These are phyloP conservation scores for Stachybotrys echinatus DNA, from an alignment of 2,329 filamentous ascomycete species.

Conservation along the genomic window DNA sequence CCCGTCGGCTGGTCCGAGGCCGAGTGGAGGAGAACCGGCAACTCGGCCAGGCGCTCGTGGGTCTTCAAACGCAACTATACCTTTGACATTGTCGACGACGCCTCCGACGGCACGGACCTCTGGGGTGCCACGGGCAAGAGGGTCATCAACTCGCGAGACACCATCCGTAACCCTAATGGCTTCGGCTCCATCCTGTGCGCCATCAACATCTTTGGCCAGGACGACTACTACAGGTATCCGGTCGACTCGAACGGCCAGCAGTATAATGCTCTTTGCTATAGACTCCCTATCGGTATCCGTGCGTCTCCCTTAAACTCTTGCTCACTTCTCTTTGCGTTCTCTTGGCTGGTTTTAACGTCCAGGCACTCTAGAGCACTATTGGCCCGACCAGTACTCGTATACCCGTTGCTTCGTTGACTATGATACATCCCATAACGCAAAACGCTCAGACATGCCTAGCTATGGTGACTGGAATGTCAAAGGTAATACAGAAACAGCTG, in stretches of 20 bases:
- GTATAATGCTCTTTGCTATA: not conserved
- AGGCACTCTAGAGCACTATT: no score
- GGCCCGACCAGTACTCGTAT: no score
- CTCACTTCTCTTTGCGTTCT: no score
- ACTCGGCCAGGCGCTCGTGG: not conserved
- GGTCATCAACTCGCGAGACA: not conserved
- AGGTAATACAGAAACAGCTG: no score
- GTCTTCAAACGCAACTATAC: constrained; percentile 3
- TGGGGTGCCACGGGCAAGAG: constrained; percentile 3
- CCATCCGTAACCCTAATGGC: not conserved
- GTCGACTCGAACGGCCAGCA: not conserved
- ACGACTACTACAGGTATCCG: constrained; percentile 2
- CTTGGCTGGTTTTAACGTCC: no score
- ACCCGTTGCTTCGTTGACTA: no score
- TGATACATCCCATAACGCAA: no score
- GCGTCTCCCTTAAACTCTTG: no score
- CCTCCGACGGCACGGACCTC: not conserved
- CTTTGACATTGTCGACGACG: constrained; percentile 1
- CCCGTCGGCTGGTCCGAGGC: not conserved
- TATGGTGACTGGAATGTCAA: no score
- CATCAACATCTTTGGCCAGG: constrained; percentile 5
- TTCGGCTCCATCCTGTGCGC: constrained; percentile 4
- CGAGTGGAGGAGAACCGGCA: not conserved
- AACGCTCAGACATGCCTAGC: no score
- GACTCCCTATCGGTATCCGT: not conserved